Evolutionary conservation across 1,139 yeast species (phyloP).

Genomic region (Hyphopichia wangnamkhiaoensis): DNA sequence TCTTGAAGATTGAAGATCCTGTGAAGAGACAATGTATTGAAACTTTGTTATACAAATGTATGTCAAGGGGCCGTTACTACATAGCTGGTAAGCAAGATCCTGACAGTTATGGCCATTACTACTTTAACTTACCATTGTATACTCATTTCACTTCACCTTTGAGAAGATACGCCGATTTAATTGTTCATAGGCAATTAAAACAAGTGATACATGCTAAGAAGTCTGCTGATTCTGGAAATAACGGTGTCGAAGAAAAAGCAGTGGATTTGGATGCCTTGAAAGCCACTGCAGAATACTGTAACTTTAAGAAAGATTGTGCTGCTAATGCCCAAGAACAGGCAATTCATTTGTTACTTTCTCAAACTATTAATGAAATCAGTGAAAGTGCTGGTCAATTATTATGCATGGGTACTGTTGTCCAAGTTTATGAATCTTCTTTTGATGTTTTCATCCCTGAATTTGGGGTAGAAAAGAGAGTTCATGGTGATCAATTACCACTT

Average conservation of each 20-base stretch:
- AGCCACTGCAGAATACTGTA: constrained; percentile 87
- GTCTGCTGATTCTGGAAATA: constrained; percentile 11
- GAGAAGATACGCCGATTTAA: constrained; percentile 86
- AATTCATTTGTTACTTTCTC: constrained; percentile 80
- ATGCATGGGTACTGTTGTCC: constrained; percentile 84
- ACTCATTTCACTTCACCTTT: constrained; percentile 95
- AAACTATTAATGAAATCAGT: constrained; percentile 79
- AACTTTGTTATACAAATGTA: constrained; percentile 74
- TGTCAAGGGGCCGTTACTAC: constrained; percentile 83
- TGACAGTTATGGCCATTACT: constrained; percentile 75
- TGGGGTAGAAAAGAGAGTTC: constrained; percentile 96
- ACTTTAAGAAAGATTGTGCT: constrained; percentile 94
- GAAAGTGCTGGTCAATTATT: constrained; percentile 77
- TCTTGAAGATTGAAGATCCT: constrained; percentile 63
- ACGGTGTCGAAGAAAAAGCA: constrained; percentile 16
- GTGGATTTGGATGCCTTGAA: constrained; percentile 69
- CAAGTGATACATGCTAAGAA: constrained; percentile 47
- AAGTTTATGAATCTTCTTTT: constrained; percentile 94
- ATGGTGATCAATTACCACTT: constrained; percentile 94
- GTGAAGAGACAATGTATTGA: constrained; percentile 75
- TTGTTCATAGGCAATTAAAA: constrained; percentile 91
- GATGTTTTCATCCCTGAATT: constrained; percentile 93
- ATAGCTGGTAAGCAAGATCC: constrained; percentile 88
- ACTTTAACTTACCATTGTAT: constrained; percentile 79
- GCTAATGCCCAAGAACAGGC: constrained; percentile 94